Base-by-base conservation (phyloP, 768 basidiomycete genomes). In the Coprinopsis marcescibilis region DNA sequence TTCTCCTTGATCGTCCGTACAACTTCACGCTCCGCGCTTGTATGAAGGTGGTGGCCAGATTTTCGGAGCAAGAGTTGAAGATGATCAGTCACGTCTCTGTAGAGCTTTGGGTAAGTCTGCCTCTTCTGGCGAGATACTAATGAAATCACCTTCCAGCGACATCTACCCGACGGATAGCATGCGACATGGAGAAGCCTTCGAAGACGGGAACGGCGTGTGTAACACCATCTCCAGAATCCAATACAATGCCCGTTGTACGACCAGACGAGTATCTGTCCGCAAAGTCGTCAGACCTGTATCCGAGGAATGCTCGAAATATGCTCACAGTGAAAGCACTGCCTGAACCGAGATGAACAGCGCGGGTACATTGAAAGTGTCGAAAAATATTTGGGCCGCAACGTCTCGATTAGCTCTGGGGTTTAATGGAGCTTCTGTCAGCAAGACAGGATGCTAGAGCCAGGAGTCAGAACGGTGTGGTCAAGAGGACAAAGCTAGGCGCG, bases 361-460 rank as follows among this genome's bases (percentile, higher is more conserved):
- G 24, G 96, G 96, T 24, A 97, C 96, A 63, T 99, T 99, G 80
- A 98, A 99, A 11, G 96, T 98, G 62, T 99, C 96, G 65, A 98
- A 99, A 70, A 99, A 95, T 67, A 98, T 96, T 68, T 97, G 94
- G 7, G 96, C 95, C 12, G 94, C 93, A 34, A 92, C 78, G 64
- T 98, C 96, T 52, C 96, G 82, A 68, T 99, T 98, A 61, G 82
- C 85, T 59, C 94, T 81, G 50, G 96, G 96, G 65, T 99, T 99
- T 53, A 99, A 71, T 4, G 96, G 95, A 23, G 96, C 95, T 70
- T 99, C 96, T 8, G 96, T 99, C 46, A 99, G 72, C 49, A 99
- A 72, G 23, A 98, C 96, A 27, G 96, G 96, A 66, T 99, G 96
- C 95, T 99, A 52, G 25, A 38, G 37, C 50, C 55, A 36, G 55